Conservation (phyloP, 2,329 filamentous ascomycete genomes). For the Trichophyton equinum region DNA sequence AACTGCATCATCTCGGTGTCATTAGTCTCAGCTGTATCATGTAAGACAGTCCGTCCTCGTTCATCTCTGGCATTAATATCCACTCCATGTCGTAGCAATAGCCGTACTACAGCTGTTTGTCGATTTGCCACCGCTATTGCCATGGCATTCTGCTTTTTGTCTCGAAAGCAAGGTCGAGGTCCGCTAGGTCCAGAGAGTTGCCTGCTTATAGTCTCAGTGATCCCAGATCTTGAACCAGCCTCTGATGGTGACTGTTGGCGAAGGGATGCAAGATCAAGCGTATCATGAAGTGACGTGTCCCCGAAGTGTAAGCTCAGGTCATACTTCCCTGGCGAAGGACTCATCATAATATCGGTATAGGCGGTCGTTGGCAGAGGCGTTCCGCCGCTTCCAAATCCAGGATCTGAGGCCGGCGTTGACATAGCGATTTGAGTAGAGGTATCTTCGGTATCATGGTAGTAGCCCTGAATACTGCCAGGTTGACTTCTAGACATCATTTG, state of each 20-base stretch:
- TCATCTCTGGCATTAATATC: conserved; percentile 2
- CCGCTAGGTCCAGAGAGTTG: neutral
- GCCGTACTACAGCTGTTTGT: neutral
- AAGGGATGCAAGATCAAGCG: neutral
- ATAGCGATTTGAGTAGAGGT: neutral
- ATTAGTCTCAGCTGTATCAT: neutral
- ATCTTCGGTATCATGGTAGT: neutral
- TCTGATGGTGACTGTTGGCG: neutral
- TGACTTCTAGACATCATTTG: neutral
- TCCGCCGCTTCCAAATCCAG: neutral
- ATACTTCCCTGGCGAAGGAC: neutral
- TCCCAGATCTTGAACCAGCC: neutral
- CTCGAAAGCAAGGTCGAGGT: neutral
- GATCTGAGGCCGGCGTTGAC: neutral
- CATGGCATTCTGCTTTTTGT: neutral
- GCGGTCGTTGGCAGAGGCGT: neutral
- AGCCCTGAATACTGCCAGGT: neutral
- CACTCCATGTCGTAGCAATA: conserved; percentile 2
- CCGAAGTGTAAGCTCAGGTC: neutral
- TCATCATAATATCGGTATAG: neutral
- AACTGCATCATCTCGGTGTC: neutral
- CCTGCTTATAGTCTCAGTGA: neutral
- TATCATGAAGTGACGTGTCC: neutral
- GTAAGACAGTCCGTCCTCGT: conserved; percentile 5
- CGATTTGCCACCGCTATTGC: neutral